Conservation (phyloP, 2,329 filamentous ascomycete genomes). For the Proliferodiscus dingleyae region DNA sequence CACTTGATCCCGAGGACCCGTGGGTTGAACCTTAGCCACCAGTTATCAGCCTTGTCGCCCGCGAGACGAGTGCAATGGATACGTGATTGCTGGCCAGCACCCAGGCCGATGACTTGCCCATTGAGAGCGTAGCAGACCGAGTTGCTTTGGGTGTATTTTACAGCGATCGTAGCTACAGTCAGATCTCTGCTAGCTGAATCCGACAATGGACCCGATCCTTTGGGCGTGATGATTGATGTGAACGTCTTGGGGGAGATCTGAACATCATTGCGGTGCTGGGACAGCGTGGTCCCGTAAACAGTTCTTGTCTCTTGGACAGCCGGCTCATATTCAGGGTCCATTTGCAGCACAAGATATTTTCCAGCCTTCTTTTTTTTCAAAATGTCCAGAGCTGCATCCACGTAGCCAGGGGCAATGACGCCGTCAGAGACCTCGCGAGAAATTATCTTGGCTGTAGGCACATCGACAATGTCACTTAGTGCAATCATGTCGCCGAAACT, state of each 20-base stretch:
- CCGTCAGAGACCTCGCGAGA: conserved; percentile 96
- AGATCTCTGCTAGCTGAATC: conserved; percentile 83
- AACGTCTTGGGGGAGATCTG: conserved; percentile 83
- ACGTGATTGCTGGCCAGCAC: conserved; percentile 92
- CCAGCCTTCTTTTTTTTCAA: conserved; percentile 98
- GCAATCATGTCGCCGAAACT: conserved; percentile 97
- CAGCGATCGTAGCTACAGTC: conserved; percentile 89
- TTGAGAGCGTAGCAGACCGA: conserved; percentile 96
- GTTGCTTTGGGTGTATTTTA: conserved; percentile 99
- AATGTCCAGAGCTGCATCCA: conserved; percentile 79
- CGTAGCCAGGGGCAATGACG: conserved; percentile 86
- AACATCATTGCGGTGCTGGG: conserved; percentile 90
- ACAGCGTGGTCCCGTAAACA: conserved; percentile 83
- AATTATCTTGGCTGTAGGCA: conserved; percentile 94
- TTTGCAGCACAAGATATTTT: conserved; percentile 92
- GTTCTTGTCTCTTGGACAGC: conserved; percentile 70
- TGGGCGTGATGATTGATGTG: conserved; percentile 78
- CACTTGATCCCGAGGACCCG: conserved; percentile 84
- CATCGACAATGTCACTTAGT: conserved; percentile 83
- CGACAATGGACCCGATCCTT: conserved; percentile 66
- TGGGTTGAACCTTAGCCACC: conserved; percentile 98
- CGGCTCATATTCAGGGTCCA: conserved; percentile 85
- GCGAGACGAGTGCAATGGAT: conserved; percentile 98
- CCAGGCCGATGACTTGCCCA: conserved; percentile 89
- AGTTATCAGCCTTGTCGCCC: conserved; percentile 98